Percentiles rank a stretch among this genome's conserved stretches.
Conservation (phyloP, 2,329 filamentous ascomycete species). For the Coniochaeta sp. region DNA sequence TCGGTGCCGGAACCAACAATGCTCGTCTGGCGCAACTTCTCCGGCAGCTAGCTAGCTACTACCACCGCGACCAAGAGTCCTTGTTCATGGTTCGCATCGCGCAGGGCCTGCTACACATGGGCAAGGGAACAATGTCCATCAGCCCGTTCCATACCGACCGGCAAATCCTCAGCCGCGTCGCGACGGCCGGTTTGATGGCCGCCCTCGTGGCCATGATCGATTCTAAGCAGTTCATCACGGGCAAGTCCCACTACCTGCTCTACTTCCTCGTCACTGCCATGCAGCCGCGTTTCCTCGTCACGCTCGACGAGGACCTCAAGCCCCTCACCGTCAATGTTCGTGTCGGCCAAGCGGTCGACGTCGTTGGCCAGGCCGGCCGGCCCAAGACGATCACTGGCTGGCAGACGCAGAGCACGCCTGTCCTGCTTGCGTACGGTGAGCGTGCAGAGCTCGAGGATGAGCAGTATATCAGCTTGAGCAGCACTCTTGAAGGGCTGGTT, state of each 20-base stretch:
- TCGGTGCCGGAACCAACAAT: constrained; percentile 96
- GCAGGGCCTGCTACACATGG: constrained; percentile 96
- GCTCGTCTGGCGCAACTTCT: constrained; percentile 91
- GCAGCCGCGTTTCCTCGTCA: constrained; percentile 93
- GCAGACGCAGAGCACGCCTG: constrained; percentile 99
- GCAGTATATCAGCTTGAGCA: constrained; percentile 88
- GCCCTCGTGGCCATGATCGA: constrained; percentile 93
- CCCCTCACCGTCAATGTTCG: constrained; percentile 93
- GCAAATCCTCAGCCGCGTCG: constrained; percentile 87
- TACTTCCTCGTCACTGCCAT: constrained; percentile 97
- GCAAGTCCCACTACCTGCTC: constrained; percentile 77
- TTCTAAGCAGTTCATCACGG: constrained; percentile 73
- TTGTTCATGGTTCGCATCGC: constrained; percentile 99
- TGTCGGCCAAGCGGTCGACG: constrained; percentile 95
- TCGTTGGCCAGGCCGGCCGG: constrained; percentile 91
- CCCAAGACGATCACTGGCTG: constrained; percentile 99
- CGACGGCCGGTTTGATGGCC: constrained; percentile 80
- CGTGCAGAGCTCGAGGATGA: constrained; percentile 95
- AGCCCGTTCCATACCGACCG: constrained; percentile 99
- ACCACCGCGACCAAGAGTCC: constrained; percentile 91
- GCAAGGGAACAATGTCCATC: constrained; percentile 92
- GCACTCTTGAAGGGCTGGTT: constrained; percentile 86
- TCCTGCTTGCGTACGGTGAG: constrained; percentile 89
- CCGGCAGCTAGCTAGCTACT: constrained; percentile 93
- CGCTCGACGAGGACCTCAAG: constrained; percentile 88